Evolutionary conservation across 306 rosid genomes (phyloP), one percentile per base, ranked within the genome.

Genomic region (Hippophae rhamnoides): DNA sequence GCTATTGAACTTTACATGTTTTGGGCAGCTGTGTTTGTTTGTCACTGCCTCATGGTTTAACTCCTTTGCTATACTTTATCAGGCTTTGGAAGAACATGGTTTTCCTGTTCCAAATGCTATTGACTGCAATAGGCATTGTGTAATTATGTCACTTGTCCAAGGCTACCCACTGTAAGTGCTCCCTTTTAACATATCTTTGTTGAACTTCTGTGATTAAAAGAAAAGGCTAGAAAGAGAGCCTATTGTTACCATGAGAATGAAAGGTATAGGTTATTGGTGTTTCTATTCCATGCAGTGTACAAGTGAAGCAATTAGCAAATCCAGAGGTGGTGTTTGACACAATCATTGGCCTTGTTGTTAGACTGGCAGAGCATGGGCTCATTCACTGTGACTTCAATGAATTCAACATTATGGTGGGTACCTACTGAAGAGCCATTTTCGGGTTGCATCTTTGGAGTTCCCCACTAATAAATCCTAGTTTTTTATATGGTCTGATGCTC

Each of bases 321-420:
- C 95, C 89, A 47, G 93, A 85, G 54, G 57, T 67, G 18, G 89
- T 85, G 79, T 87, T 92, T 69, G 94, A 87, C 72, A 79, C 83
- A 50, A 85, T 87, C 70, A 49, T 87, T 63, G 89, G 87, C 51
- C 66, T 81, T 52, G 82, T 87, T 65, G 80, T 87, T 78, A 85
- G 86, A 58, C 68, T 87, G 54, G 98, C 98, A 9, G 96, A 90
- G 56, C 84, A 87, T 62, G 96, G 98, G 62, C 89, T 90, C 66
- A 90, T 90, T 69, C 98, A 90, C 68, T 90, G 98, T 27, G 98
- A 90, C 80, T 90, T 87, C 65, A 90, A 90, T 62, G 95, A 90
- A 61, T 90, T 90, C 70, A 90, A 90, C 78, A 81, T 90, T 69
- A 85, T 90, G 96, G 98, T 90, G 83, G 60, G 74, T 57, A 54